Evolutionary conservation across 805 yeast genomes (phyloP).

Genomic region (Yarrowia sp.): DNA sequence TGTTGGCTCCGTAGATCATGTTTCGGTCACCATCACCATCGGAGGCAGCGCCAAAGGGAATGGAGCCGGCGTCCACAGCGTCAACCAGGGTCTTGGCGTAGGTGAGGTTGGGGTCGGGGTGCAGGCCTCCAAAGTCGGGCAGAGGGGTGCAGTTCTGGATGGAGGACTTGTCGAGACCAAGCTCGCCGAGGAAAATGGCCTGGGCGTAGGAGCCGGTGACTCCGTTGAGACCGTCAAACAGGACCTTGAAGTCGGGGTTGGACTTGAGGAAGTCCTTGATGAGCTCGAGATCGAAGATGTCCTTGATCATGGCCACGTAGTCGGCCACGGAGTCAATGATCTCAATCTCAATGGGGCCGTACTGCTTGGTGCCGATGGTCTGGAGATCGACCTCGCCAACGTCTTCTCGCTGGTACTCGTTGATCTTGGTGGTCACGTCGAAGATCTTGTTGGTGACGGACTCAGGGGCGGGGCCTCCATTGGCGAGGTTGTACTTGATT

Average conservation of each 20-base stretch:
- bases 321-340: slow-evolving; percentile 81
- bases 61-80: slow-evolving; percentile 78
- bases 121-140: slow-evolving; percentile 96
- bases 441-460: slow-evolving; percentile 86
- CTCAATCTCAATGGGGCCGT: slow-evolving; percentile 74
- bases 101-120: slow-evolving; percentile 97
- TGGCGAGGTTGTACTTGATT: slow-evolving; percentile 90
- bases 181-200: slow-evolving; percentile 81
- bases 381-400: slow-evolving; percentile 71
- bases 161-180: slow-evolving; percentile 72
- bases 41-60: slow-evolving; percentile 97
- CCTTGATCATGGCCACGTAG: slow-evolving; percentile 79
- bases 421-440: slow-evolving; percentile 66
- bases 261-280: slow-evolving; percentile 71
- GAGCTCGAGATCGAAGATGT: slow-evolving; percentile 84
- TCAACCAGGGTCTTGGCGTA: slow-evolving; percentile 89
- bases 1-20: slow-evolving; percentile 94
- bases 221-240: slow-evolving; percentile 92
- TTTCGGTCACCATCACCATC: slow-evolving; percentile 99
- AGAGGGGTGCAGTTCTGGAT: slow-evolving; percentile 81
- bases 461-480: slow-evolving; percentile 99
- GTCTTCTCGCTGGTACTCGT: slow-evolving; percentile 63
- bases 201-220: slow-evolving; percentile 96
- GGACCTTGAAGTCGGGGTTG: slow-evolving; percentile 67
- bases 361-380: slow-evolving; percentile 58